Evolutionary conservation across 371 early-diverging fungal genomes (phyloP), one percentile per base, ranked within the genome.

Genomic region (Circinella minor): DNA sequence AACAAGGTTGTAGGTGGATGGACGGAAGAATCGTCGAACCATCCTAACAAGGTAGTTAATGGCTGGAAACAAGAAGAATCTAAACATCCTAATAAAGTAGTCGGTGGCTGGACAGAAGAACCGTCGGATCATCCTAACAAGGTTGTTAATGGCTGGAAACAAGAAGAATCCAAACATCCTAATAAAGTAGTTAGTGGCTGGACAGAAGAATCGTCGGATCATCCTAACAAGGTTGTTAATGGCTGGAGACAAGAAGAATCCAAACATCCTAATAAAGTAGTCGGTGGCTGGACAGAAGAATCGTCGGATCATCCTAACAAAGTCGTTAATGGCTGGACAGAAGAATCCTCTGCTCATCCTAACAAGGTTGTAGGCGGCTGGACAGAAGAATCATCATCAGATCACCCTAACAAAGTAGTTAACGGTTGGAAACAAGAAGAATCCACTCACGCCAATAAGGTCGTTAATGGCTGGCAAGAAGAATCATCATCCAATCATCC

Each of bases 111-210:
- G 51, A 8, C 8, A 15, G 51, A 51, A 51, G 14, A 51, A 51
- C 0, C 8, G 7, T 51, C 51, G 14, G 15, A 0, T 2, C 61
- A 61, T 17, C 15, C 36, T 13, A 37, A 61, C 13, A 34, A 36
- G 13, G 61, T 34, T 39, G 61, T 37, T n/a, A 15, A 61, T 36
- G 61, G 61, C 3, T 61, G 61, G 61, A 4, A 61, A 18, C n/a
- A 20, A 15, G 14, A 36, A n/a, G 61, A 61, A 13, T 61, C 61
- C 1, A 37, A 27, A 1, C 59, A 59, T 59, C 59, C 59, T 20
- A 59, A 59, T 36, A 27, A 59, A 15, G 59, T 43, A 9, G 43
- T 43, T 1, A 3, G 11, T 3, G 43, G 43, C 3, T 43, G 43
- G 43, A 6, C 6, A 11, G 43, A 43, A 43, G 9, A 43, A 43